Evolutionary conservation across 106 monocot species (phyloP), one percentile per base, ranked within the genome.

Genomic region (Phalaenopsis equestris): DNA sequence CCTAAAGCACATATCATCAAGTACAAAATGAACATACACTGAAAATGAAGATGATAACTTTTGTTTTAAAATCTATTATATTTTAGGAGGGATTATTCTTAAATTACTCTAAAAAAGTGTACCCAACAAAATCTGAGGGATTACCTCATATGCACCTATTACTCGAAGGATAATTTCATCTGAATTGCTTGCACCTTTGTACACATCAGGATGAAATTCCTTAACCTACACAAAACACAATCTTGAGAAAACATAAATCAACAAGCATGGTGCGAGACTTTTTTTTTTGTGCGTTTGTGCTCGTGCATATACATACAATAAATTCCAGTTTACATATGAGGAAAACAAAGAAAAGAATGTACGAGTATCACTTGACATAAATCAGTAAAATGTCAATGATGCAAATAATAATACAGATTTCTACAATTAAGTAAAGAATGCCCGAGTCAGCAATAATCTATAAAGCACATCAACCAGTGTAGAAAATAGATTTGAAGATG

Each of bases 161-260:
- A 97, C 80, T 75, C 91, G 87, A 55, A 80, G 86, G 19, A 97
- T 92, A 72, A 90, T 84, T 41, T 77, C 72, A 80, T 94, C 90
- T 64, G 94, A 86, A 77, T 82, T 73, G 61, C 55, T 75, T 15
- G 18, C 57, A 15, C 92, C 88, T 80, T 86, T 91, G 75, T 82
- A 90, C 23, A 97, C 92, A 83, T 97, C 97, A 19, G 97, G 97
- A 85, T 94, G 96, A 80, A 92, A 97, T 75, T 94, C 82, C 84
- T 97, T 97, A 19, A 97, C 96, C 92, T 92, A 72, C 24, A 85
- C 79, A 41, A 79, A 5, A 36, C 76, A 70, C 55, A 64, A 17
- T 55, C n/a, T 46, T 58, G 6, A 56, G 19, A 56, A 30, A 38
- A 43, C 6, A 36, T 6, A 77, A 76, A 39, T 41, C 15, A 41